These are phyloP conservation scores for Heimioporus sp. DNA, from an alignment of 768 basidiomycete genomes.

Conservation along the genomic window DNA sequence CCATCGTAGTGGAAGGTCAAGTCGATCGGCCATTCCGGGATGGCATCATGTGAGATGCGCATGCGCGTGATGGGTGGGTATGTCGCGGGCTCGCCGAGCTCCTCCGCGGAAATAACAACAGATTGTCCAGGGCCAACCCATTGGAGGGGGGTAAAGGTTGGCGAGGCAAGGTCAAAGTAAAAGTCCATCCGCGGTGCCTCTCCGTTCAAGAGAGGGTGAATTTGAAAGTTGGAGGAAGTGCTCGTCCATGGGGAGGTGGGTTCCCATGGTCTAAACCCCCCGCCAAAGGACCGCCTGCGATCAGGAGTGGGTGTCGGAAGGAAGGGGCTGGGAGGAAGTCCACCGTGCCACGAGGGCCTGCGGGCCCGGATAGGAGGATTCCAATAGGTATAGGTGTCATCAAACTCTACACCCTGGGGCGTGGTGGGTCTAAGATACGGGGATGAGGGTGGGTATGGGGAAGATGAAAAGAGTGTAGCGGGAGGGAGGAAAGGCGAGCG, in stretches of 20 bases:
- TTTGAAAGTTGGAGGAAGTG: constrained; percentile 25
- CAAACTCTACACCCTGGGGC: constrained; percentile 21
- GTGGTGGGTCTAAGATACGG: constrained; percentile 32
- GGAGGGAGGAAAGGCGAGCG: constrained; percentile 46
- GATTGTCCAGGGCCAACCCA: constrained; percentile 39
- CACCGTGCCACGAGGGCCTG: constrained; percentile 45
- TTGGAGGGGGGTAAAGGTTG: constrained; percentile 44
- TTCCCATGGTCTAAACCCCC: constrained; percentile 17
- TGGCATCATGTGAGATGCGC: constrained; percentile 53
- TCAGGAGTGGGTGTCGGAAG: constrained; percentile 11
- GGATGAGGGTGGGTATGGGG: constrained; percentile 32
- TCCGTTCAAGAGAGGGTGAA: constrained; percentile 44
- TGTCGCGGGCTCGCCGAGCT: constrained; percentile 53
- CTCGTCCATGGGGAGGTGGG: constrained; percentile 23
- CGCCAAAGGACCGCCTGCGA: constrained; percentile 31
- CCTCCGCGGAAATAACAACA: constrained; percentile 38
- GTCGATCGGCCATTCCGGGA: constrained; percentile 63
- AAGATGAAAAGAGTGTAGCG: constrained; percentile 34
- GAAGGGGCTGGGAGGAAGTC: constrained; percentile 23
- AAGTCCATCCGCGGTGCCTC: constrained; percentile 45
- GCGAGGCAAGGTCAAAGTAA: constrained; percentile 54
- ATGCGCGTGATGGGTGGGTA: constrained; percentile 53
- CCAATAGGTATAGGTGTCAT: constrained; percentile 18
- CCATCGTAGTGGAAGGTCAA: constrained; percentile 39
- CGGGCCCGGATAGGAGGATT: constrained; percentile 32